These are phyloP conservation scores for Epicoccum sorghinum DNA, from an alignment of 2,329 filamentous ascomycete genomes.

Conservation along the genomic window DNA sequence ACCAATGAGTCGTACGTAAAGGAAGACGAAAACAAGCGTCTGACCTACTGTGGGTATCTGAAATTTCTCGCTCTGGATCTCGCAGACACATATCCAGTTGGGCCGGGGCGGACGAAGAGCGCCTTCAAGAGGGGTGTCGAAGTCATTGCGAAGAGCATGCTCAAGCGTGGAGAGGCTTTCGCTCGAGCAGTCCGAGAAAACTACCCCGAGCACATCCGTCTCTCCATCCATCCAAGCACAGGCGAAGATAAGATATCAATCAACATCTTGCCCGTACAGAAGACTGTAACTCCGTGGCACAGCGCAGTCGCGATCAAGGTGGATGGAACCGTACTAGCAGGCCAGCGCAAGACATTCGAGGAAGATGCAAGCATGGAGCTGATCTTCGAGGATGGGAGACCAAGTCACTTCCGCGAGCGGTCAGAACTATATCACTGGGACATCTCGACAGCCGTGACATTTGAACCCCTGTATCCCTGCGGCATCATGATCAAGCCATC, in stretches of 20 bases:
- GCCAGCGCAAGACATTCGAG: conserved; percentile 13
- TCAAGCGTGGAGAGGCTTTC: conserved; percentile 34
- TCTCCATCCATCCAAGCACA: conserved; percentile 39
- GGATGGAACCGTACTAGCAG: conserved; percentile 19
- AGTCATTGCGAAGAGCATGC: conserved; percentile 35
- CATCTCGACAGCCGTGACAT: conserved; percentile 7
- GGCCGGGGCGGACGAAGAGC: conserved; percentile 19
- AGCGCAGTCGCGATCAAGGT: conserved; percentile 17
- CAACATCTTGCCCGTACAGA: conserved; percentile 19
- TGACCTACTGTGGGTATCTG: conserved; percentile 29
- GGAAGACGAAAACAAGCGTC: conserved; percentile 16
- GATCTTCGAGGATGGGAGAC: conserved; percentile 23
- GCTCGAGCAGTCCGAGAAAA: conserved; percentile 23
- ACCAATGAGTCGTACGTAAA: conserved; percentile 17
- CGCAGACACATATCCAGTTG: conserved; percentile 7
- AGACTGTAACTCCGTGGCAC: conserved; percentile 30
- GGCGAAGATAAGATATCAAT: conserved; percentile 35
- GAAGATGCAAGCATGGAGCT: conserved; percentile 21
- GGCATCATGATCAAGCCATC: conserved; percentile 28
- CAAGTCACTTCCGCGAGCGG: conserved; percentile 29
- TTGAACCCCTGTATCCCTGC: conserved; percentile 29
- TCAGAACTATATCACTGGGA: conserved; percentile 21
- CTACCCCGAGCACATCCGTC: conserved; percentile 25
- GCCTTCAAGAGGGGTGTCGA: conserved; percentile 32
- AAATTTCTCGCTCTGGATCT: conserved; percentile 26